These are phyloP conservation scores for Penicillium soppii DNA, from an alignment of 495 filamentous ascomycete species.

Conservation along the genomic window DNA sequence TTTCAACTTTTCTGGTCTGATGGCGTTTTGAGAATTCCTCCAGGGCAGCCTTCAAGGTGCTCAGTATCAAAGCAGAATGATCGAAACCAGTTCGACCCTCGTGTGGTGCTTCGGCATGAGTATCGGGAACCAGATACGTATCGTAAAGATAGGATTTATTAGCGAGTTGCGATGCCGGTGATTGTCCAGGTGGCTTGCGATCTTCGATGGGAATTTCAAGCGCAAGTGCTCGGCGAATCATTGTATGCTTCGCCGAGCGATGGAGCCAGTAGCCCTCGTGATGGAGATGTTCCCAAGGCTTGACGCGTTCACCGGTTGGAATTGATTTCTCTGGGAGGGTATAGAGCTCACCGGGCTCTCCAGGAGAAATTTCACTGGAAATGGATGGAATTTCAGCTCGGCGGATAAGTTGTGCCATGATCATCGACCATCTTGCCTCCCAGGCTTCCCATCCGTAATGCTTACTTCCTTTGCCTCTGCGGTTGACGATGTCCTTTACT, in stretches of 20 bases:
- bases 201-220: conserved; percentile 73
- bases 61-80: conserved; percentile 62
- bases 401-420: conserved; percentile 79
- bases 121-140: conserved; percentile 78
- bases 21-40: conserved; percentile 62
- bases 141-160: conserved; percentile 74
- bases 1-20: conserved; percentile 65
- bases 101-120: conserved; percentile 67
- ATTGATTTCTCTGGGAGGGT: conserved; percentile 66
- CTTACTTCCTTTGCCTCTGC: conserved; percentile 75
- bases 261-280: conserved; percentile 88
- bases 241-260: conserved; percentile 64
- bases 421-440: conserved; percentile 77
- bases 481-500: conserved; percentile 72
- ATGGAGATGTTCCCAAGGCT: conserved; percentile 78
- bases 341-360: conserved; percentile 20
- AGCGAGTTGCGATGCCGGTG: conserved; percentile 65
- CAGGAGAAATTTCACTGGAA: conserved; percentile 13
- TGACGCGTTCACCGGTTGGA: conserved; percentile 60
- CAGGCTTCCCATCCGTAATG: conserved; percentile 88
- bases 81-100: conserved; percentile 54
- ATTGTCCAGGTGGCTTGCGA: conserved; percentile 61
- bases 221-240: conserved; percentile 59
- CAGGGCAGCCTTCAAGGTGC: conserved; percentile 58
- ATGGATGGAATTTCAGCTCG: conserved; percentile 52